Conservation (phyloP, 1,284 basidiomycete species). For the Pseudozyma pruni region DNA sequence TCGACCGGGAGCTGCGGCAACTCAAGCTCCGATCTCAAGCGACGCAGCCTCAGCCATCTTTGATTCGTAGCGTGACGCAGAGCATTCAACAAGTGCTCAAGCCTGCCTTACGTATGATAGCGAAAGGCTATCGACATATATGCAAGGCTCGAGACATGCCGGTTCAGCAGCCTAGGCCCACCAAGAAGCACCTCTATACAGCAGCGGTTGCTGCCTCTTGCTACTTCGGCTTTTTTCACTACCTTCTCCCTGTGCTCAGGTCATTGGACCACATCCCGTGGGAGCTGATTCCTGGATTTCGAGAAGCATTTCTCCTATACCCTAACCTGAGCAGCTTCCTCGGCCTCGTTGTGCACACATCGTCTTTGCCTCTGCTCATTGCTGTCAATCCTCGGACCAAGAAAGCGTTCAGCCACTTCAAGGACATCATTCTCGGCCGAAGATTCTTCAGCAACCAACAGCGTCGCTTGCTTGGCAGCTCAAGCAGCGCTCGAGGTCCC, state of each 20-base stretch:
- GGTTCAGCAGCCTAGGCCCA: background rate
- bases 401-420: constrained; percentile 2
- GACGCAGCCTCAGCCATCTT: too few relatives aligned
- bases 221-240: background rate
- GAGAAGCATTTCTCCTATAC: background rate
- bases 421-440: background rate
- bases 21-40: too few relatives aligned
- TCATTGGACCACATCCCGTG: too few relatives aligned
- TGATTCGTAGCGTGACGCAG: too few relatives aligned
- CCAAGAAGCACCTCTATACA: background rate
- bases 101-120: too few relatives aligned
- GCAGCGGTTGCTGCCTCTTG: background rate
- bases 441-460: constrained; percentile 1
- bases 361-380: constrained; percentile 26
- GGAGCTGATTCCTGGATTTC: background rate
- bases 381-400: constrained; percentile 10
- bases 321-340: background rate
- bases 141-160: too few relatives aligned
- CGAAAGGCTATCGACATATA: too few relatives aligned
- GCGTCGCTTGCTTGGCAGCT: constrained; percentile 6
- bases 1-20: too few relatives aligned
- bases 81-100: too few relatives aligned
- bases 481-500: background rate
- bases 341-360: constrained; percentile 13
- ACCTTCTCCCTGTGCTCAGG: too few relatives aligned